Base-by-base conservation (phyloP, 129 eudicot species). In the Pulicaria dysenterica region DNA sequence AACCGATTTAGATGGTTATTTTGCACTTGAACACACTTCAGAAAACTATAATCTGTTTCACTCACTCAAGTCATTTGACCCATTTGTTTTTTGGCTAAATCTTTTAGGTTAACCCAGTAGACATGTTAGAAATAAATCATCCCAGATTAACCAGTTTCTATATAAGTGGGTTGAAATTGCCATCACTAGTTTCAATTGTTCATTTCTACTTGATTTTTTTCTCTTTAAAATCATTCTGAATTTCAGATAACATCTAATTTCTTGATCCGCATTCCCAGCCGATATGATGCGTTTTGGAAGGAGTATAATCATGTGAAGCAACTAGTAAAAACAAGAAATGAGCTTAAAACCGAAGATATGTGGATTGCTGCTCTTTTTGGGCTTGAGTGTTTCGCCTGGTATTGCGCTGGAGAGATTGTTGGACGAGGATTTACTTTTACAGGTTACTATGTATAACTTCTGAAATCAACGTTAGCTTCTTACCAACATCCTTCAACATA, bases 311-410 rank as follows among this genome's bases (percentile, higher is more conserved):
- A 68, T 41, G 48, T 80, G 83, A 80, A 80, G 76, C 72, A 83
- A 70, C 73, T 74, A 17, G 31, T 78, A 69, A 79, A 75, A 24
- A 79, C 45, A 37, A 78, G 83, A 76, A 58, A 78, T 10, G 83
- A 84, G 6, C 42, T 79, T 59, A 87, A 84, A 68, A 78, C 73
- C 11, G 92, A 87, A 74, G 89, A 84, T 67, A 66, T 76, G 54
- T 83, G 87, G 39, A 61, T 66, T 73, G 92, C 81, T 72, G 86
- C 92, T 48, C 87, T 87, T 51, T 84, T 84, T 48, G 89, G 86
- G 69, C 46, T 87, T 5, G 92, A 87, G 74, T 87, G 89, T 66
- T 87, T 78, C 44, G 85, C 89, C 5, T 87, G 92, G 92, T 81
- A 58, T 41, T 84, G 86, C 54, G 83, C 83, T 31, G 89, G 92